Conservation (phyloP, 345 rosid species). For the Aegle marmelos region DNA sequence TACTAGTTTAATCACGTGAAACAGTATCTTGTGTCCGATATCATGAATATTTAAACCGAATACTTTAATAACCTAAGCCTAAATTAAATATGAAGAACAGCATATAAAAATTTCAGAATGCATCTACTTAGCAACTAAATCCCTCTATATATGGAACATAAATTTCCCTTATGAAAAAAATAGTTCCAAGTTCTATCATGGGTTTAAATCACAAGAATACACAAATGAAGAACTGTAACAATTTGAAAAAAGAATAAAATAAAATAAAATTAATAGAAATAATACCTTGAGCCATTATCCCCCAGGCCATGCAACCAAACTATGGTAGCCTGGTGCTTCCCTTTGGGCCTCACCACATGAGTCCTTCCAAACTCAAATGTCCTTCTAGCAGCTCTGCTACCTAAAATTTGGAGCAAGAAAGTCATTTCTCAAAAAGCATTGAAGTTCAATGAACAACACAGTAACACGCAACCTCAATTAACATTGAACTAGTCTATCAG, state of each 20-base stretch:
- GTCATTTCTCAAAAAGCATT: conserved; percentile 6
- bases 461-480: conserved; percentile 5
- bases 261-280: neutral
- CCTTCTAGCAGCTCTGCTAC: conserved; percentile 56
- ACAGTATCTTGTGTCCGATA: too few relatives aligned
- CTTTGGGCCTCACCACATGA: conserved; percentile 74
- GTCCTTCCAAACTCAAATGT: conserved; percentile 76
- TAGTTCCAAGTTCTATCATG: neutral
- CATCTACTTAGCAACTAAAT: neutral
- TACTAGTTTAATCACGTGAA: neutral
- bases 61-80: neutral
- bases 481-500: conserved; percentile 3
- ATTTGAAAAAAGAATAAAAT: neutral
- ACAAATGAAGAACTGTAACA: neutral
- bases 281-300: conserved; percentile 72
- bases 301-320: conserved; percentile 85
- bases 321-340: conserved; percentile 71
- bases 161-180: neutral
- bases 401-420: conserved; percentile 28
- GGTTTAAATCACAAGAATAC: neutral
- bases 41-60: neutral
- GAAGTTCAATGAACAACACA: conserved; percentile 7
- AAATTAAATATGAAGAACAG: neutral
- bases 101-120: neutral
- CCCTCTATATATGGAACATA: neutral